Conservation (phyloP, 768 basidiomycete species). For the Naganishia vaughanmartiniae region DNA sequence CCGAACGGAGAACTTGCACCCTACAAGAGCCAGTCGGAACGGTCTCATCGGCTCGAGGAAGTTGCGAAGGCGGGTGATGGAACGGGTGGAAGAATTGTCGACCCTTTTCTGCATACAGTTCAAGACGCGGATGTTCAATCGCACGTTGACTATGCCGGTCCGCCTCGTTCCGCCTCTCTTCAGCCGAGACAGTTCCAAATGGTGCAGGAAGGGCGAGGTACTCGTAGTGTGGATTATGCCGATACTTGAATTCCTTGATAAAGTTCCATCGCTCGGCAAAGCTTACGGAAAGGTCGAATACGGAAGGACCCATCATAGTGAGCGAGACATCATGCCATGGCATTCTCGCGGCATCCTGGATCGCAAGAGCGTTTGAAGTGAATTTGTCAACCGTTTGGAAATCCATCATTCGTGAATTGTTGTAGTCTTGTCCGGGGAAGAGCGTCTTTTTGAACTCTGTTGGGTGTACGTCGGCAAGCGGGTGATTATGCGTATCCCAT, state of each 20-base stretch:
- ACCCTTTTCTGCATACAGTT: slow-evolving; percentile 48
- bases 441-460: slow-evolving; percentile 75
- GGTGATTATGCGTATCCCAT: slow-evolving; percentile 83
- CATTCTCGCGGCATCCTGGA: slow-evolving; percentile 58
- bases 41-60: slow-evolving; percentile 44
- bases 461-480: slow-evolving; percentile 87
- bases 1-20: slow-evolving; percentile 80
- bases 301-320: slow-evolving; percentile 61
- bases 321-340: slow-evolving; percentile 89
- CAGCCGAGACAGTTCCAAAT: slow-evolving; percentile 40
- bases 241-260: slow-evolving; percentile 70
- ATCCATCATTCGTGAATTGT: slow-evolving; percentile 60
- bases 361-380: slow-evolving; percentile 47
- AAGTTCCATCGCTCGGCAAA: slow-evolving; percentile 55
- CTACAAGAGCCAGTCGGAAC: slow-evolving; percentile 57
- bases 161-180: slow-evolving; percentile 38
- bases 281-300: slow-evolving; percentile 88
- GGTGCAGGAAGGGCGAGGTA: slow-evolving; percentile 51
- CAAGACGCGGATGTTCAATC: slow-evolving; percentile 50
- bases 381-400: slow-evolving; percentile 65
- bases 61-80: slow-evolving; percentile 48
- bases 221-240: slow-evolving; percentile 50
- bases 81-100: slow-evolving; percentile 50
- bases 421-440: slow-evolving; percentile 91
- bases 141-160: slow-evolving; percentile 37